phyloP scores from a whole-genome alignment of 2,329 filamentous ascomycete genomes.

The Fusarium sp. region DNA sequence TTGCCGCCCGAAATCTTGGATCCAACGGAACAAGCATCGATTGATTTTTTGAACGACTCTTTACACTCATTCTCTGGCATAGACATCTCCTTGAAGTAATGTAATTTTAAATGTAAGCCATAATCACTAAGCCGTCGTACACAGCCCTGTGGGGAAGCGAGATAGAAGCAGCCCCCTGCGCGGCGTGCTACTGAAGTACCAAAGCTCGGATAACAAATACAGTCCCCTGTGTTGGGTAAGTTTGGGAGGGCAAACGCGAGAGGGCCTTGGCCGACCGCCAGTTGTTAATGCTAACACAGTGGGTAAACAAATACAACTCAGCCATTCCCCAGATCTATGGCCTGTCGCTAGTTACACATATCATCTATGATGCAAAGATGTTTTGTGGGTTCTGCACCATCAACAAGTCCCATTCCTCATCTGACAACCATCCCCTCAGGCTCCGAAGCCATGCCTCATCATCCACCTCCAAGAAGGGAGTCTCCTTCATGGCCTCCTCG shows the following conservation, averaged over 20 bases:
- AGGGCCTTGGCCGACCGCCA: too few relatives aligned
- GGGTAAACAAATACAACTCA: neutral
- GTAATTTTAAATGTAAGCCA: too few relatives aligned
- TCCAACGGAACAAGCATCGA: neutral
- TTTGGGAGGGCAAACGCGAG: too few relatives aligned
- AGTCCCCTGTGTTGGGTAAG: too few relatives aligned
- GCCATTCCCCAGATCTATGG: neutral
- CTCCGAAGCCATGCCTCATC: slow-evolving; percentile 41
- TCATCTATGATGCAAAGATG: slow-evolving; percentile 10
- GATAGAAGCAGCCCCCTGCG: too few relatives aligned
- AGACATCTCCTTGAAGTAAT: neutral
- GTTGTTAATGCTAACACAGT: too few relatives aligned
- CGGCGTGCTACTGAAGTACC: too few relatives aligned
- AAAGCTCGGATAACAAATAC: too few relatives aligned
- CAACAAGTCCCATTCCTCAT: slow-evolving; percentile 39
- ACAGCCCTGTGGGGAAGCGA: too few relatives aligned
- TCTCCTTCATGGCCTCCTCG: slow-evolving; percentile 50
- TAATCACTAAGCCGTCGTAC: too few relatives aligned
- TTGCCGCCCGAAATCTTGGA: neutral
- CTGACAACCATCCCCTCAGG: slow-evolving; percentile 38
- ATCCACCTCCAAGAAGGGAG: slow-evolving; percentile 40
- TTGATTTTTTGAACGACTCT: neutral
- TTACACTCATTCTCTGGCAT: neutral
- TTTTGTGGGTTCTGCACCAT: slow-evolving; percentile 30
- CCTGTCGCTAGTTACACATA: neutral